Base-by-base conservation (phyloP, 257 asterid genomes). In the Lycium ferocissimum region DNA sequence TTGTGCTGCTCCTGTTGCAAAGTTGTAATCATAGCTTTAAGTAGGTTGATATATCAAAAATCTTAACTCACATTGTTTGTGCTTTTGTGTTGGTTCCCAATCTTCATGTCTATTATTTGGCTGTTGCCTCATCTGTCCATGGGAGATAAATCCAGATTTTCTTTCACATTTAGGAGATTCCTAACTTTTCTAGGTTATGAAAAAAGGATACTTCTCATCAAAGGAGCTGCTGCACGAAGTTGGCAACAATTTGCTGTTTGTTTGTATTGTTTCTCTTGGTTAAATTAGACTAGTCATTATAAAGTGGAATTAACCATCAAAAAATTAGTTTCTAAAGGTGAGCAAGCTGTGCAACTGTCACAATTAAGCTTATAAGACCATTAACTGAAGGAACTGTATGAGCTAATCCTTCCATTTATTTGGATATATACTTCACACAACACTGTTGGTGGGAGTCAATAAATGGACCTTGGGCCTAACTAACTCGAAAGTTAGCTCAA, bases 101-200 rank as follows among this genome's bases (percentile, higher is more conserved):
- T 71, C 22, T 17, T 40, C 17, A 15, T 7, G 2, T 63, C 6
- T 63, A 22, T 26, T 20, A 63, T 63, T 63, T 63, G 40, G 40
- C 10, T 26, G 67, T n/a, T 61, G 67, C 33, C 67, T 59, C 66
- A 59, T 59, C 66, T 61, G 35, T 70, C 14, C 78, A 70, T 70
- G 53, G 38, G 78, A 17, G 33, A 70, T 15, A 37, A 17, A 70
- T 70, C 38, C 78, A 70, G 54, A 38, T 3, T 40, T 3, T 70
- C 53, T 70, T 38, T 18, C 13, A 17, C 26, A 70, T 17, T 38
- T 8, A 17, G 5, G 79, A 15, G 53, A 38, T 70, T 8, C 26
- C 78, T 1, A 69, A 69, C n/a, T 37, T 67, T 35, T 35, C 75
- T 14, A 35, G 22, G 78, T 38, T 69, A 69, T 2, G 49, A 37